Evolutionary conservation across 371 early-diverging fungal genomes (phyloP).

Genomic region (Umbelopsis sp.): DNA sequence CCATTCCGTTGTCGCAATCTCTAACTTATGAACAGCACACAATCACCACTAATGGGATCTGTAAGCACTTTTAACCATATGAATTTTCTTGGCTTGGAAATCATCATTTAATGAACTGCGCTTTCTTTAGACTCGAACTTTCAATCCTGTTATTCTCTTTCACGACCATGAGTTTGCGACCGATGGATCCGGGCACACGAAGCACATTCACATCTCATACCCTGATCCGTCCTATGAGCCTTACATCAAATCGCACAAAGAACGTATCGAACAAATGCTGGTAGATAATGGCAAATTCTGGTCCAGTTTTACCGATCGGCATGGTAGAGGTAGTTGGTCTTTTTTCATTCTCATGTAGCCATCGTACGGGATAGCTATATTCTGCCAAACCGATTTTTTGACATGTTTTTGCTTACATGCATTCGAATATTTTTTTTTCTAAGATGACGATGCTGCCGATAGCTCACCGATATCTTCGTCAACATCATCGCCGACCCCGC

Average conservation of each 20-base stretch:
- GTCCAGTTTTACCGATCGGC: slow-evolving; percentile 35
- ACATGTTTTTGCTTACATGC: not conserved
- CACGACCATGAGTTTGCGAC: slow-evolving; percentile 44
- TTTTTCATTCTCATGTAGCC: not conserved
- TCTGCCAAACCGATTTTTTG: not conserved
- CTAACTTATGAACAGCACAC: not conserved
- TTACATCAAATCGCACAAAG: slow-evolving; percentile 32
- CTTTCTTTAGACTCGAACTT: slow-evolving; percentile 28
- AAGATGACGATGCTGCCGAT: slow-evolving; percentile 34
- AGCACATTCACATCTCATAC: slow-evolving; percentile 38
- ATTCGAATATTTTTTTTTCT: slow-evolving; percentile 7
- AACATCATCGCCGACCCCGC: slow-evolving; percentile 35
- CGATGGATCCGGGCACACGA: slow-evolving; percentile 35
- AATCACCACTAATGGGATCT: not conserved
- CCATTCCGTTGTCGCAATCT: not conserved
- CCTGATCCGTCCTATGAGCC: slow-evolving; percentile 37
- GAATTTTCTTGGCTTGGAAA: no score
- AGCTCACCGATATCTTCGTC: slow-evolving; percentile 40
- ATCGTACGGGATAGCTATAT: slow-evolving; percentile 1
- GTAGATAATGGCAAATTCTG: slow-evolving; percentile 39
- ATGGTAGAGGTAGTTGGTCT: slow-evolving; percentile 29
- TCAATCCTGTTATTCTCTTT: slow-evolving; percentile 44
- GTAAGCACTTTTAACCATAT: not conserved
- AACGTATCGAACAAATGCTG: slow-evolving; percentile 38
- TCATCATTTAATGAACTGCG: not conserved